Evolutionary conservation across 805 yeast species (phyloP).

Genomic region (Kazachstania viticola): DNA sequence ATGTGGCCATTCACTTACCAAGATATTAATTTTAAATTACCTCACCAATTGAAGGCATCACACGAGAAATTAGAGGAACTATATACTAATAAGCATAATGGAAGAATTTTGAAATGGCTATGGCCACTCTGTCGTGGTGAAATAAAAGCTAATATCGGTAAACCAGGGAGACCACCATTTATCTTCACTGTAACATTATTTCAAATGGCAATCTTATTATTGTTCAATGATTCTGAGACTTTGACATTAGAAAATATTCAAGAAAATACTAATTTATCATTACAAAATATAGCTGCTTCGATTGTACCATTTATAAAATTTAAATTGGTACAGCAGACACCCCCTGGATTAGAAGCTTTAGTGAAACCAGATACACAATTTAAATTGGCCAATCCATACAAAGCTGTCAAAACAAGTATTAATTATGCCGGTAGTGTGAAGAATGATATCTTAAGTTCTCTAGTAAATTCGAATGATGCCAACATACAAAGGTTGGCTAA

Average conservation of each 20-base stretch:
- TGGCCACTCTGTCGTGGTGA: slow-evolving; percentile 94
- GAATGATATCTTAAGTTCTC: slow-evolving; percentile 21
- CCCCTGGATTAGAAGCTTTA: slow-evolving; percentile 46
- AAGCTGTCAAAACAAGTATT: slow-evolving; percentile 72
- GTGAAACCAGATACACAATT: slow-evolving; percentile 44
- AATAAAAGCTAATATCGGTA: slow-evolving; percentile 71
- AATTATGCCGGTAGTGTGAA: slow-evolving; percentile 59
- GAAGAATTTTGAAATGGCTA: slow-evolving; percentile 87
- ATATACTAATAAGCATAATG: slow-evolving; percentile 67
- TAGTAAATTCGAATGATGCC: slow-evolving; percentile 7
- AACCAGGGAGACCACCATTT: slow-evolving; percentile 73
- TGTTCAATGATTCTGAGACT: slow-evolving; percentile 54
- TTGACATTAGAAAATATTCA: slow-evolving; percentile 45
- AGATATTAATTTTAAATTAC: slow-evolving; percentile 43
- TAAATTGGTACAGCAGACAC: slow-evolving; percentile 57
- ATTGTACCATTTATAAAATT: slow-evolving; percentile 70
- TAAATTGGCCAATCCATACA: slow-evolving; percentile 70
- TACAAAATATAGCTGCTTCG: slow-evolving; percentile 59
- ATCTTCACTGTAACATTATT: slow-evolving; percentile 70
- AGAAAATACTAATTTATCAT: slow-evolving; percentile 57
- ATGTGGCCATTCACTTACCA: slow-evolving; percentile 65
- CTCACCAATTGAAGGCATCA: slow-evolving; percentile 52
- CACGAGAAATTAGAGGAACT: slow-evolving; percentile 55
- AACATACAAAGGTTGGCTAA: slow-evolving; percentile 12
- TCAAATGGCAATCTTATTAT: slow-evolving; percentile 76